Evolutionary conservation across 768 basidiomycete species (phyloP), one percentile per base, ranked within the genome.

Genomic region (Lactarius sp.): DNA sequence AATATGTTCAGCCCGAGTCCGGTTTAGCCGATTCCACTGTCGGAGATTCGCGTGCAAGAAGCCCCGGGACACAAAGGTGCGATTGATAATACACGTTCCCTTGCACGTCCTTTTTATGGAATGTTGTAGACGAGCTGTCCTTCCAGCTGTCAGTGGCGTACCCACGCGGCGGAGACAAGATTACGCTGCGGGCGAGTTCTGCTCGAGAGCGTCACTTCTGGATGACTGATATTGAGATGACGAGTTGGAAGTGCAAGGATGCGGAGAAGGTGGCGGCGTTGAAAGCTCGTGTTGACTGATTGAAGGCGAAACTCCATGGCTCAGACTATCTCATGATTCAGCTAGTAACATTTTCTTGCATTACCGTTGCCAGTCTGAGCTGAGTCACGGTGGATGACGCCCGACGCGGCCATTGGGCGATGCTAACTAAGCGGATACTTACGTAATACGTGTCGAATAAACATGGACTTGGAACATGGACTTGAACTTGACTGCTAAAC

Each of bases 21-120:
- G 55, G n/a, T 47, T 27, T 65, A 90, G 90, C 89, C 89, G n/a
- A 85, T 91, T 52, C 83, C 86, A 0, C 75, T 91, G n/a, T 77
- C 83, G 5, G 85, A 89, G 68, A 80, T 86, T 20, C 80, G 81
- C 67, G 82, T 88, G 13, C 81, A 78, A 61, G 81, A 84, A 60
- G 70, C 74, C 5, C 72, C 79, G n/a, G 76, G 79, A 1, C 78
- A 77, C n/a, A 74, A 78, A 79, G 84, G 85, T 83, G 55, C 18
- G 78, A 70, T 6, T 20, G 18, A 12, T 27, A 13, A 36, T 34
- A 13, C 51, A 47, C 16, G 46, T 49, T 27, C n/a, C 2, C 56
- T 33, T 52, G 47, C 8, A 31, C 22, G 44, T 44, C 22, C 14
- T 37, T 44, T 27, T 59, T n/a, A 46, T 65, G 2, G 13, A n/a